Conservation (phyloP, 2,329 filamentous ascomycete species). For the Fusarium sp. region DNA sequence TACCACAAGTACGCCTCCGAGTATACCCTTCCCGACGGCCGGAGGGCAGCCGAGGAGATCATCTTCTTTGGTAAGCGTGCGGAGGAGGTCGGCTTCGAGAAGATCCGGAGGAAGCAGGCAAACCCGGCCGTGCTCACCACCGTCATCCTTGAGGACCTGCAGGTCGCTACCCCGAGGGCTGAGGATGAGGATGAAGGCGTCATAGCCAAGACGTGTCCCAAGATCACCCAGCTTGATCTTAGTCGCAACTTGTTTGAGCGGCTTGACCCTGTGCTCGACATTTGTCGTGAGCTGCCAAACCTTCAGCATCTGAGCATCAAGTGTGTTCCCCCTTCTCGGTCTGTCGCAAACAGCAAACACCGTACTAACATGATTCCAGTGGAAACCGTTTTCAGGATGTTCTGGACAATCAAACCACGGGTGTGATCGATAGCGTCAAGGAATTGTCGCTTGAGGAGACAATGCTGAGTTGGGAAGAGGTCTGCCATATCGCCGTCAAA, state of each 20-base stretch:
- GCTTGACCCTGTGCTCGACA: slow-evolving; percentile 74
- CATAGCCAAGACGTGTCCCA: slow-evolving; percentile 68
- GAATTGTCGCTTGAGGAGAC: slow-evolving; percentile 77
- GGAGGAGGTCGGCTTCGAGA: slow-evolving; percentile 95
- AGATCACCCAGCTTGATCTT: slow-evolving; percentile 83
- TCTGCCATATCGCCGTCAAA: slow-evolving; percentile 63
- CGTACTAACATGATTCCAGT: slow-evolving; percentile 57
- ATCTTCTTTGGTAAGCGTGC: slow-evolving; percentile 83
- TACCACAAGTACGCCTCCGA: slow-evolving; percentile 85
- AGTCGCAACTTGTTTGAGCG: slow-evolving; percentile 84
- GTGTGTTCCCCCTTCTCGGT: slow-evolving; percentile 62
- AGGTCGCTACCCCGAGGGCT: slow-evolving; percentile 61
- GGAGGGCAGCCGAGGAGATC: slow-evolving; percentile 62
- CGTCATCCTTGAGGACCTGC: slow-evolving; percentile 83
- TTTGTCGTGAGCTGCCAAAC: slow-evolving; percentile 77
- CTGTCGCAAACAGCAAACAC: not conserved
- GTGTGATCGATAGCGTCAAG: slow-evolving; percentile 63
- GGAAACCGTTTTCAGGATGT: slow-evolving; percentile 76
- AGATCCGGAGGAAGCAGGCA: slow-evolving; percentile 84
- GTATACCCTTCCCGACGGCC: slow-evolving; percentile 50
- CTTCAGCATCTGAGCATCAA: slow-evolving; percentile 77
- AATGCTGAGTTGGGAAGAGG: slow-evolving; percentile 73
- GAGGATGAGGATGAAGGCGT: slow-evolving; percentile 47
- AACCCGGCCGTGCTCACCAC: slow-evolving; percentile 82
- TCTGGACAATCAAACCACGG: slow-evolving; percentile 49